These are phyloP conservation scores for Fraxinus anomala DNA, from an alignment of 257 asterid species.

Conservation along the genomic window DNA sequence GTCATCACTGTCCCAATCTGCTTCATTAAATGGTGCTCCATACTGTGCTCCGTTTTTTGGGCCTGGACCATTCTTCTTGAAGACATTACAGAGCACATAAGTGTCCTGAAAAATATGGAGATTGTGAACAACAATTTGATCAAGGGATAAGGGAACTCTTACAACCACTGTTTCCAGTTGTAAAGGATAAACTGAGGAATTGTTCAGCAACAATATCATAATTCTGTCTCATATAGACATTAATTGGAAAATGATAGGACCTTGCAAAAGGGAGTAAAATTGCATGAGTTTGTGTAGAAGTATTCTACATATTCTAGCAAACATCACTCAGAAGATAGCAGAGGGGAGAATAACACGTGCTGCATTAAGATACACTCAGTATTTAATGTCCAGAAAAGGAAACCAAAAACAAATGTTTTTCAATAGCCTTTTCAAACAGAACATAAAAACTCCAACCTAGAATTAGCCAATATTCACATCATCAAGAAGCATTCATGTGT, in stretches of 20 bases:
- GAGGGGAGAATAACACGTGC: not conserved
- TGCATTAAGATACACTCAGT: not conserved
- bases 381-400: not conserved
- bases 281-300: not conserved
- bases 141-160: not conserved
- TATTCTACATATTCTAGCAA: not conserved
- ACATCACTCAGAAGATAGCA: not conserved
- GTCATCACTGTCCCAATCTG: slow-evolving; percentile 70
- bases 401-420: not conserved
- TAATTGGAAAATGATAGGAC: not conserved
- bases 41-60: slow-evolving; percentile 90
- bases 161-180: not conserved
- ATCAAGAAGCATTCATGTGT: not conserved
- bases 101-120: slow-evolving; percentile 50
- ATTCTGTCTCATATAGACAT: not conserved
- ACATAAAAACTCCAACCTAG: not conserved
- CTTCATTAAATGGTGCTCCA: slow-evolving; percentile 89
- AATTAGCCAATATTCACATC: not conserved
- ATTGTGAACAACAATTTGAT: slow-evolving; percentile 3
- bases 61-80: slow-evolving; percentile 78
- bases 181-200: not conserved
- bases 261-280: not conserved
- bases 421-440: not conserved
- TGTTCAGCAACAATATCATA: not conserved
- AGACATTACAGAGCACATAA: slow-evolving; percentile 74